Base-by-base conservation (phyloP, 768 basidiomycete genomes). In the Hypholoma fasciculare region DNA sequence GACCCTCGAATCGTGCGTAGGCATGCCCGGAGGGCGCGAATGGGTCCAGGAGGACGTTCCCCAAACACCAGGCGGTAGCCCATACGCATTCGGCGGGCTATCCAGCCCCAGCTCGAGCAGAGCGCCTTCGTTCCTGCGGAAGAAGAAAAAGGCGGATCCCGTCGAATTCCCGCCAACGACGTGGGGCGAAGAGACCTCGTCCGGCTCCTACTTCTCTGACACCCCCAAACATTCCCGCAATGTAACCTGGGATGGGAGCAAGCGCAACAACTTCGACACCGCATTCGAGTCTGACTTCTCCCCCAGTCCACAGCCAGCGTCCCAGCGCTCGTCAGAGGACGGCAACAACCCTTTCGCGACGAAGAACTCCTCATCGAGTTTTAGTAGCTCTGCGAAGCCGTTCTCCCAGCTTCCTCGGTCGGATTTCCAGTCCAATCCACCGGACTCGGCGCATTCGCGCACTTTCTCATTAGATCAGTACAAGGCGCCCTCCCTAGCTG, bases 1-100 rank as follows among this genome's bases (percentile, higher is more conserved):
- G 54, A 87, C 89, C 1, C 77, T 99, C 39, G 86, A 92, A 51
- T 70, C 80, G 9, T 88, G 88, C 62, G 89, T 89, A 2, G 85
- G 88, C 19, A 69, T 87, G 65, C 89, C 91, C 0, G 87, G 86
- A 14, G 81, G 77, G 52, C 78, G 85, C 23, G 75, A 75, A 49
- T 96, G 93, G 93, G 70, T 91, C 1, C 84, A 92, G 56, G 76
- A 79, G 37, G 68, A 68, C 9, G 58, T 57, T 23, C 68, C 68
- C 44, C 72, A 67, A 19, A 70, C 72, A 13, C 56, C 67, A 9
- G 74, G 75, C 46, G 69, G 30, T 9, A 34, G 67, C 26, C 61
- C 64, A 9, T 93, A 94, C 71, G 78, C 77, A 14, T 94, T 94
- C 59, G 77, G 78, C 27, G 76, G 82, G n/a, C 58, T 78, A n/a